Base-by-base conservation (phyloP, 164 flowering plant genomes). In the Saururus chinensis region DNA sequence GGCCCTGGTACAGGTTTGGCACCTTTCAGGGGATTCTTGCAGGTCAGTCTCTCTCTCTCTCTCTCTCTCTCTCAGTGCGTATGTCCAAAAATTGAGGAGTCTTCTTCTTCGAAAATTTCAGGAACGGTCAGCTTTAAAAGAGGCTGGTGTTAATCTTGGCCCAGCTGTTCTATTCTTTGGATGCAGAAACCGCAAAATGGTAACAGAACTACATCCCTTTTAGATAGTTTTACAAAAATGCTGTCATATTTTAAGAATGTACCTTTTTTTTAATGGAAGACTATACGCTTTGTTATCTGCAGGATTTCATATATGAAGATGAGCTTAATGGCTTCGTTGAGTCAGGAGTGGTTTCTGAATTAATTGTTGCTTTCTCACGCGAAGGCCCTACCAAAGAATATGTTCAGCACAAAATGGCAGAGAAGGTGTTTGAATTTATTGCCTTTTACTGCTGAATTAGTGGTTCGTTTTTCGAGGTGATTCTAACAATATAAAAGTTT, bases 1-100 rank as follows among this genome's bases (percentile, higher is more conserved):
- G 99, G 99, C 40, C 99, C 99, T 60, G 99, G 99, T 25, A 95
- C 99, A 23, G 99, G 99, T 40, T 80, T 95, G 75, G 99, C 99
- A 74, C 99, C 99, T 59, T 95, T 95, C 69, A 85, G 99, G 73
- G 99, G 97, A 40, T 95, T 95, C 76, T 74, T 93, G 62, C 98
- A 92, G 95, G 98, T 92, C 68, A 64, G 61, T 57, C n/a, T 54
- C 20, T 30, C 53, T 4, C 21, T 53, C 45, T 23, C 49, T 45
- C 17, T 23, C 40, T 12, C 51, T 26, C 4, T 1, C 21, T 22
- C 6, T 9, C 37, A 25, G 24, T 19, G 3, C 35, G 57, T 19
- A 25, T 20, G 20, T 59, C 54, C 22, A 41, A 8, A 8, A 41
- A 60, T 64, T 63, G 40, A 23, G 30, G 61, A 49, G 16, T 6